These are phyloP conservation scores for Camellia sinensis DNA, from an alignment of 148 eudicot genomes.

Conservation along the genomic window DNA sequence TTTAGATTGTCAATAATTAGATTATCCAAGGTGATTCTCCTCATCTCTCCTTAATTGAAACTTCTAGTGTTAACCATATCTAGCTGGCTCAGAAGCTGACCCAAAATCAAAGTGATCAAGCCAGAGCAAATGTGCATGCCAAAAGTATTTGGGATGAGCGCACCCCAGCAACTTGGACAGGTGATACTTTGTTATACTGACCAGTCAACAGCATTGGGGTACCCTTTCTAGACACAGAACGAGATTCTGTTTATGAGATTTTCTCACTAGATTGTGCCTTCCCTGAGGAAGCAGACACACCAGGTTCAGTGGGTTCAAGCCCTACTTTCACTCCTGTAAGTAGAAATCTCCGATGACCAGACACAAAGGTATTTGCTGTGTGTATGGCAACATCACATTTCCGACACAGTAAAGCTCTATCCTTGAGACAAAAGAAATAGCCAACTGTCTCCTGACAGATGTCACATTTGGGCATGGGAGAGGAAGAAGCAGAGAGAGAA, in stretches of 20 bases:
- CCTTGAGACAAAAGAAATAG: constrained; percentile 94
- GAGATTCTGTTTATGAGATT: constrained; percentile 39
- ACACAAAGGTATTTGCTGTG: constrained; percentile 61
- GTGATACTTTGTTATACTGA: constrained; percentile 29
- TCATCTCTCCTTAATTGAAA: not conserved
- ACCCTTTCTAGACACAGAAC: constrained; percentile 29
- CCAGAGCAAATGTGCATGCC: not conserved
- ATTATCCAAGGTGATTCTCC: too few species aligned
- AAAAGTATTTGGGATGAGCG: not conserved
- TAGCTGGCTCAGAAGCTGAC: not conserved
- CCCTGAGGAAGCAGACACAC: constrained; percentile 51
- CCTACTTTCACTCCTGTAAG: constrained; percentile 94
- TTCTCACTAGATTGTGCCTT: constrained; percentile 49
- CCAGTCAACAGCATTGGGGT: constrained; percentile 30
- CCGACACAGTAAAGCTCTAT: constrained; percentile 85
- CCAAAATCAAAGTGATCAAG: not conserved
- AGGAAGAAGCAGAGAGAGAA: constrained; percentile 51
- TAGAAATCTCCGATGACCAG: constrained; percentile 79
- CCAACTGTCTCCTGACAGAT: constrained; percentile 93
- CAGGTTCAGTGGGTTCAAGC: constrained; percentile 51
- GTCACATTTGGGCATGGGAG: constrained; percentile 74
- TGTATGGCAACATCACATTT: constrained; percentile 90
- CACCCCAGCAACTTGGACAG: constrained; percentile 39
- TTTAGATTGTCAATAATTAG: too few species aligned
- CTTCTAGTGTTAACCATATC: too few species aligned